Base-by-base conservation (phyloP, 2,329 filamentous ascomycete species). In the Zasmidium citrigriseum region DNA sequence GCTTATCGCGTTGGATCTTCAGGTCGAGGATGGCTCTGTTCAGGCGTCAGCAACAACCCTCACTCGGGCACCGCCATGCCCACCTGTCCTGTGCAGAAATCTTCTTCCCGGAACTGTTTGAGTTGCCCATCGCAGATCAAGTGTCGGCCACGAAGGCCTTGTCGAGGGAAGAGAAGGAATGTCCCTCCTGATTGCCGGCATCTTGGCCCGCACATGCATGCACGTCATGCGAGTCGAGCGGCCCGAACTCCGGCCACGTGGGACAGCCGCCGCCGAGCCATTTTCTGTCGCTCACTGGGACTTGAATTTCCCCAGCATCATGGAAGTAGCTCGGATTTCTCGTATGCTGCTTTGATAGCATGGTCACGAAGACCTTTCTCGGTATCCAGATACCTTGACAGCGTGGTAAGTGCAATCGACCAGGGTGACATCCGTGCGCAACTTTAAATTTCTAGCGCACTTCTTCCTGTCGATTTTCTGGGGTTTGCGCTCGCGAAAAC, bases 1-100 rank as follows among this genome's bases (percentile, higher is more conserved):
- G 88, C 76, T 92, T 96, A 82, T 99, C 95, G 75, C 95, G 93
- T 80, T 98, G 93, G 77, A 87, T 91, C 80, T 98, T 98, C 80
- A 98, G 89, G 78, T 98, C 93, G 71, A 98, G 89, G 77, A 98
- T 97, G 60, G 93, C 93, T 80, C 93, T 97, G 73, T 29, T 34
- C 46, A 55, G 3, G 45, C 45, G 16, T 47, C 18, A 47, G 45
- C 45, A 20, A 34, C 24, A 25, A n/a, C 20, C 24, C 9, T 9
- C n/a, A 25, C 4, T 29, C 23, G 12, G 14, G 4, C 4, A 5
- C 4, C 3, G 11, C 46, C 25, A 52, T 16, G 74, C 84, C 68
- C 73, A 96, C 93, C 91, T 92, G 79, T 98, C 93, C 79, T 97
- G 93, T 69, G 85, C 83, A 29, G 87, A 88, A 61, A 89, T 85